Base-by-base conservation (phyloP, 371 early-diverging fungal genomes). In the Cokeromyces recurvatus region DNA sequence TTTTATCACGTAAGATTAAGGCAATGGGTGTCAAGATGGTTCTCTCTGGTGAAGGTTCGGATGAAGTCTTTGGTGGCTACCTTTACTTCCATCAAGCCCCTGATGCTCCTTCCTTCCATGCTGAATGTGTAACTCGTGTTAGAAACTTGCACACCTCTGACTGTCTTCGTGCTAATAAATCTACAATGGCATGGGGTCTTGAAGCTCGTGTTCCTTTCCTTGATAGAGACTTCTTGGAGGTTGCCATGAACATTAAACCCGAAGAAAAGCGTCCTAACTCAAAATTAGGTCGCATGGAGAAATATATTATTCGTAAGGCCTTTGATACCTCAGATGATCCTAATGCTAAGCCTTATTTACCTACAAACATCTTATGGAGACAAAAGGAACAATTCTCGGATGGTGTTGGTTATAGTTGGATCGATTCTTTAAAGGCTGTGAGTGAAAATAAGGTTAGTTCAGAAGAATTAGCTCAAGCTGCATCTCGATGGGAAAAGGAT, bases 11-110 rank as follows among this genome's bases (percentile, higher is more conserved):
- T 50, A 93, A 92, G 77, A 94, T 97, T 81, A 97, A 92, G 74
- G 90, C 95, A 24, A 87, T 91, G 74, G 96, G 96, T 43, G 95
- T 95, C 67, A 97, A 97, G 85, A 97, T 97, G 97, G 97, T 97
- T 7, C 77, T 97, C 35, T 85, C 85, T 53, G 97, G 97, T 46
- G 97, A 97, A 74, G 97, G 97, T 47, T 74, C 86, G 32, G 97
- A 97, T 63, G 97, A 97, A 75, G 86, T 95, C 32, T 92, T 94
- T 82, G 97, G 92, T 51, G 97, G 94, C 8, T 97, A 97, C 71
- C 83, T 97, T 25, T 97, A 97, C 76, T 97, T 97, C 84, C 92
- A 95, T 78, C 63, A 78, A 35, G 92, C 97, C n/a, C 97, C 97
- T 32, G 64, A 63, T 44, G 81, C 85, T 11, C 82, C 67, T 35